Conservation (phyloP, 345 rosid species). For the Geranium rotundifolium region DNA sequence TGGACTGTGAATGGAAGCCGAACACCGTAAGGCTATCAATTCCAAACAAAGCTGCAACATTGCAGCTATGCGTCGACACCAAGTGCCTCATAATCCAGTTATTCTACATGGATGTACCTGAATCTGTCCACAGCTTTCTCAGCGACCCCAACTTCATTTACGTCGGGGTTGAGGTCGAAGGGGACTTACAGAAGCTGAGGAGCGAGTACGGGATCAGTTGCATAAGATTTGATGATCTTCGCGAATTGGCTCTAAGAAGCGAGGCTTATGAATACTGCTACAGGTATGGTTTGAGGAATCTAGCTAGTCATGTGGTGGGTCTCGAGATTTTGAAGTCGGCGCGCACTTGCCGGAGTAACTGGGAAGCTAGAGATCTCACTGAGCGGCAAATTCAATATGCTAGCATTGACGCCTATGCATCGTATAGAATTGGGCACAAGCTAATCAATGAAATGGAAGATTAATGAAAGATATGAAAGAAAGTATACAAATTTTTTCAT, state of each 20-base stretch:
- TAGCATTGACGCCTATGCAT: constrained; percentile 27
- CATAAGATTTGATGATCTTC: constrained; percentile 7
- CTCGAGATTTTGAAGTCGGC: constrained; percentile 15
- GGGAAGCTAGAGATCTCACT: constrained; percentile 20
- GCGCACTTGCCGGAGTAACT: constrained; percentile 15
- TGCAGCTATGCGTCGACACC: constrained; percentile 26
- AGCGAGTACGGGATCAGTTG: constrained; percentile 19
- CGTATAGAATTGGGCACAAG: constrained; percentile 13
- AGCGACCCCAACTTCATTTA: constrained; percentile 8
- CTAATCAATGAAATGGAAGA: constrained; percentile 10
- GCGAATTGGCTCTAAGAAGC: constrained; percentile 6
- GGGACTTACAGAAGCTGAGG: constrained; percentile 16
- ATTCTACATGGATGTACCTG: constrained; percentile 18
- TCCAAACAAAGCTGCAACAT: constrained; percentile 15
- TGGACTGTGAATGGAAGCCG: constrained; percentile 36
- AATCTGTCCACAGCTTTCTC: constrained; percentile 12
- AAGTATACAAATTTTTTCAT: too few relatives aligned
- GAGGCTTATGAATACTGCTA: constrained; percentile 9
- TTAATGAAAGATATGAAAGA: not conserved
- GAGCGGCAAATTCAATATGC: constrained; percentile 22
- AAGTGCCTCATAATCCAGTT: constrained; percentile 29
- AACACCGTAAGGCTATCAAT: not conserved
- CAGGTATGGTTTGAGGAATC: constrained; percentile 20
- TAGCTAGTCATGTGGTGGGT: constrained; percentile 8
- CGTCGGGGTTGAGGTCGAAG: constrained; percentile 19